A percentile compares a stretch with the other conserved stretches of the same genome.
phyloP scores from a whole-genome alignment of 495 filamentous ascomycete species.

The Penicilliopsis zonata region DNA sequence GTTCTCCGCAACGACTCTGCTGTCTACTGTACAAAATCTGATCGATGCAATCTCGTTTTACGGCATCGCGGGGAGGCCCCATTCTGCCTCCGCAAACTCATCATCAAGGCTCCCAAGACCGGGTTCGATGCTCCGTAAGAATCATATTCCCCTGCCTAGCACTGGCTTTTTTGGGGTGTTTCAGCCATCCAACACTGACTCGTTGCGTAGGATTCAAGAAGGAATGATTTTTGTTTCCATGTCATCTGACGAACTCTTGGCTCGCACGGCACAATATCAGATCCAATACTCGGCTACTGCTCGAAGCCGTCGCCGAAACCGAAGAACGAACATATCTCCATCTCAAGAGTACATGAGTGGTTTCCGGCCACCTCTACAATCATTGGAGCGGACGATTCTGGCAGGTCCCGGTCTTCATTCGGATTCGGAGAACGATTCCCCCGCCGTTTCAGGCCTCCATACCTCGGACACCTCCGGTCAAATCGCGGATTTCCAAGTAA shows the following conservation, averaged over 20 bases:
- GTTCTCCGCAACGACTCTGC: conserved; percentile 68
- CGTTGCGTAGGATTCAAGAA: conserved; percentile 59
- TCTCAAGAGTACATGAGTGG: conserved; percentile 30
- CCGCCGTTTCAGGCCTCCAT: conserved; percentile 3
- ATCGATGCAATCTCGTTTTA: conserved; percentile 73
- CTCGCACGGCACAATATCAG: conserved; percentile 62
- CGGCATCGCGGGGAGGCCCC: conserved; percentile 64
- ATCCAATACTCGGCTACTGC: conserved; percentile 49
- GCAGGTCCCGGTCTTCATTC: conserved; percentile 13
- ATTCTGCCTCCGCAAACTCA: conserved; percentile 70
- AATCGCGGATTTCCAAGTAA: conserved; percentile 33
- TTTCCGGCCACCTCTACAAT: conserved; percentile 23
- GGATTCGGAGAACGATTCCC: conserved; percentile 10
- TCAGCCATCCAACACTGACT: conserved; percentile 10
- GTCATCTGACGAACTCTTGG: conserved; percentile 61
- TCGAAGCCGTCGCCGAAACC: conserved; percentile 15
- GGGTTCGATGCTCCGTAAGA: conserved; percentile 82
- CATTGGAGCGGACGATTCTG: conserved; percentile 14
- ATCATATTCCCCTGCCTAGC: too few relatives aligned
- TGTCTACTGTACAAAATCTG: conserved; percentile 81
- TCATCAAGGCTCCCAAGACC: conserved; percentile 74
- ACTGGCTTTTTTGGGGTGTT: background rate
- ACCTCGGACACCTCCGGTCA: conserved; percentile 9
- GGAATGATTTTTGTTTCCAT: conserved; percentile 90
- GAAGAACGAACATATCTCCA: conserved; percentile 19